Evolutionary conservation across 495 filamentous ascomycete species (phyloP), one percentile per base, ranked within the genome.

Genomic region (Aspergillus carlsbadensis): DNA sequence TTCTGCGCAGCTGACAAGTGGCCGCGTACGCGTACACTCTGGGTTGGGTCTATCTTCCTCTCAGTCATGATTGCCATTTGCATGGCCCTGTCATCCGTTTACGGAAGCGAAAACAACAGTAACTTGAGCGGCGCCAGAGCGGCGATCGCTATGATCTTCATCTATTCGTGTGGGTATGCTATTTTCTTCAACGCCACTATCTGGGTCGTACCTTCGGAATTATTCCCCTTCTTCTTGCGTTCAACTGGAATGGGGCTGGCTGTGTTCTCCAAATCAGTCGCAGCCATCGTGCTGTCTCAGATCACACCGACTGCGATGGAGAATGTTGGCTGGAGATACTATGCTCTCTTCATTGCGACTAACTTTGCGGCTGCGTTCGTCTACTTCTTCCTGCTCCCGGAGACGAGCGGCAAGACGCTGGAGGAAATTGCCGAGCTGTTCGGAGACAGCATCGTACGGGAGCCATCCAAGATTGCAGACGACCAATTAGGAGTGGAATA

Each of bases 361-460:
- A 72, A 71, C 47, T 59, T 67, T 17, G 58, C 66, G 39, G 68
- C 60, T 45, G 71, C 54, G 54, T 60, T 58, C 0, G 65, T 75
- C 1, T 73, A 79, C 15, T 77, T 67, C 51, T 73, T 78, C 64
- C 64, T 75, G 22, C 74, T 80, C 55, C 74, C 72, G 46, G 78
- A 79, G 59, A 79, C 78, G 0, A 72, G 71, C 24, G 67, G 72
- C 31, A 56, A 78, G 31, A 65, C 65, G 3, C 52, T 81, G 15
- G 76, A 78, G 52, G 75, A 79, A 53, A 78, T 79, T 54, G 77
- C 78, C 63, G 59, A 78, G 21, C 48, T 78, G 40, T 81, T 81
- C 62, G 76, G 73, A 0, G 74, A 75, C 18, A 26, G 14, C 37
- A 15, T 43, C 18, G 56, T 40, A 4, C 10, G 10, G 17, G 42